These are phyloP conservation scores for Gymnopilus dilepis DNA, from an alignment of 768 basidiomycete species.

Conservation along the genomic window DNA sequence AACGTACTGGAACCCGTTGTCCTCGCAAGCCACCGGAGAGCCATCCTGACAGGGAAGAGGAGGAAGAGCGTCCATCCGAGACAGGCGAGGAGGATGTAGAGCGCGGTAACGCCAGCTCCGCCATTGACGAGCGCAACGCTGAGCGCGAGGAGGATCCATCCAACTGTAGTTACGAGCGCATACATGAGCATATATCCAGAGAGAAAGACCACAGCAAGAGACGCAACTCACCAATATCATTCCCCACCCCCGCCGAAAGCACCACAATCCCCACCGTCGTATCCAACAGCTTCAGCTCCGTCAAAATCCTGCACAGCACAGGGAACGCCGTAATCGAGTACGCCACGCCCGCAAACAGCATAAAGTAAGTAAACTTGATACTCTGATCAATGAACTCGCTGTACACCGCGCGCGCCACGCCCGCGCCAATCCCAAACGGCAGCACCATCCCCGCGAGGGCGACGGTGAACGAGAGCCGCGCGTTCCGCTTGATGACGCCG, in stretches of 20 bases:
- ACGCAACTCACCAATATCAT: slow-evolving; percentile 62
- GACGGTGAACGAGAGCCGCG: slow-evolving; percentile 67
- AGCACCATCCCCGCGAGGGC: slow-evolving; percentile 84
- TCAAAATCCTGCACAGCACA: slow-evolving; percentile 85
- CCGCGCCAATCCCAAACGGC: slow-evolving; percentile 87
- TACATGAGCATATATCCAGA: neutral
- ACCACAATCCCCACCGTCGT: slow-evolving; percentile 93
- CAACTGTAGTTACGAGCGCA: slow-evolving; percentile 48
- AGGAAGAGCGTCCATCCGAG: slow-evolving; percentile 84
- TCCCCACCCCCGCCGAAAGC: slow-evolving; percentile 90
- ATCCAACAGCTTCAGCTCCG: slow-evolving; percentile 89
- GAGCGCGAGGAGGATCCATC: slow-evolving; percentile 89
- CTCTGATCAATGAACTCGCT: slow-evolving; percentile 68
- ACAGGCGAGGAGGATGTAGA: slow-evolving; percentile 83
- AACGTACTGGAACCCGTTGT: slow-evolving; percentile 73
- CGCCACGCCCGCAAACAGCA: slow-evolving; percentile 93
- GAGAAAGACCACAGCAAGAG: neutral
- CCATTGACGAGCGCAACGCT: slow-evolving; percentile 94
- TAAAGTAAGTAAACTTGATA: slow-evolving; percentile 84
- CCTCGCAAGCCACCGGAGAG: slow-evolving; percentile 73
- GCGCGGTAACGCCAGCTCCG: slow-evolving; percentile 77
- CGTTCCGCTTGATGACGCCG: slow-evolving; percentile 78
- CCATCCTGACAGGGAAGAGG: slow-evolving; percentile 65
- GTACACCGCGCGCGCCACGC: slow-evolving; percentile 69
- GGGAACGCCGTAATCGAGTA: slow-evolving; percentile 90